Evolutionary conservation across 2,329 filamentous ascomycete genomes (phyloP).

Genomic region (Sphaerulina populicola): DNA sequence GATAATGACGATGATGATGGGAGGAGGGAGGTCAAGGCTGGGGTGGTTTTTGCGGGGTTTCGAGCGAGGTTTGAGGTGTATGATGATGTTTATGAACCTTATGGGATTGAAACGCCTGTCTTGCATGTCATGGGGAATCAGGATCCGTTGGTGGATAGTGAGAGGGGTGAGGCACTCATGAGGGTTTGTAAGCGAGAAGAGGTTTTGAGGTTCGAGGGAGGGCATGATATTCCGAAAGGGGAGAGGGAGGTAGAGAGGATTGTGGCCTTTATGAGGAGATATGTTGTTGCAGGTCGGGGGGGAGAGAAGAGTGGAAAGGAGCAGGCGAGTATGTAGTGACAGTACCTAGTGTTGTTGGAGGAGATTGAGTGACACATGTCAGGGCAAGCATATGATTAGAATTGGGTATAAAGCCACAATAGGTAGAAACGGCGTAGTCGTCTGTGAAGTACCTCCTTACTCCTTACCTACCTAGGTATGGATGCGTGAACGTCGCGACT

Average conservation of each 20-base stretch:
- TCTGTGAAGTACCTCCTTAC: too few relatives aligned
- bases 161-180: slow-evolving; percentile 19
- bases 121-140: slow-evolving; percentile 20
- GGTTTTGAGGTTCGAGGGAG: slow-evolving; percentile 14
- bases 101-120: slow-evolving; percentile 16
- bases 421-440: too few relatives aligned
- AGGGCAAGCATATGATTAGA: too few relatives aligned
- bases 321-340: slow-evolving; percentile 1
- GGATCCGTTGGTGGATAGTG: slow-evolving; percentile 17
- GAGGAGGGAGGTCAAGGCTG: slow-evolving; percentile 1
- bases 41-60: slow-evolving; percentile 20
- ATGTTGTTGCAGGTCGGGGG: background rate
- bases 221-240: slow-evolving; percentile 21
- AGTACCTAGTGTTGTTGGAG: background rate
- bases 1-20: background rate
- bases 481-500: too few relatives aligned
- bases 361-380: too few relatives aligned
- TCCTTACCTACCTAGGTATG: too few relatives aligned
- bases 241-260: slow-evolving; percentile 15
- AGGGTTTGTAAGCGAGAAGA: slow-evolving; percentile 13
- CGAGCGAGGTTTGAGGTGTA: slow-evolving; percentile 18
- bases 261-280: slow-evolving; percentile 13
- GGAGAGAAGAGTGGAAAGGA: background rate
- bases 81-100: slow-evolving; percentile 17
- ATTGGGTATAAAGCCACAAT: too few relatives aligned